Evolutionary conservation across 495 filamentous ascomycete genomes (phyloP), one percentile per base, ranked within the genome.

Genomic region (Delitschia confertaspora): DNA sequence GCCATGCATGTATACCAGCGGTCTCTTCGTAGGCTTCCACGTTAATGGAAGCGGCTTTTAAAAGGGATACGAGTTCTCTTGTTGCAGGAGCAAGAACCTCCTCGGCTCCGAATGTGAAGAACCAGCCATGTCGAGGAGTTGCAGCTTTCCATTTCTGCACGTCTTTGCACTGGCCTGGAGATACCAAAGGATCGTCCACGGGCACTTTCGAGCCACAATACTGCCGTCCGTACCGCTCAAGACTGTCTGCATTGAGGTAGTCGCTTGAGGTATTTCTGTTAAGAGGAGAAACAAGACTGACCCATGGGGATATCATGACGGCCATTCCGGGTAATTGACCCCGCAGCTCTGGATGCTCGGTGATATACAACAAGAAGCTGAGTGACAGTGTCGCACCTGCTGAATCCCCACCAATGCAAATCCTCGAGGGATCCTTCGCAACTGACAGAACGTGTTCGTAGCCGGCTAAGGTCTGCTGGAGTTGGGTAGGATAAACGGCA

Each of bases 1-100:
- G 83, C 84, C 83, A 88, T 8, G 80, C 82, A 64, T 88, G 83
- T 42, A 87, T 76, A 16, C 71, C 78, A 3, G 73, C 79, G 25
- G 65, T 60, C 49, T 82, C 75, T 55, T 69, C 66, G 38, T 65
- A 51, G 38, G 65, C 67, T 21, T 55, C 55, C 8, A 81, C 69
- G 18, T 60, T 51, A 31, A 70, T 61, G 33, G 63, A 65, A n/a
- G 68, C 66, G 19, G 61, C 59, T 27, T 66, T 52, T 30, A 82
- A 59, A 21, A 72, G 51, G 10, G 49, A 50, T 11, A 79, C 60
- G 31, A 83, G 54, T 9, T 64, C 59, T 42, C 69, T 55, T 23
- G 82, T 77, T 35, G 83, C 79, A 1, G 75, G 67, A 14, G 72
- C 77, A 35, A 88, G 72, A 1, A 88, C 72, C 52, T 88, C 84